These are phyloP conservation scores for Pestalotiopsis fici DNA, from an alignment of 2,329 filamentous ascomycete genomes.

Conservation along the genomic window DNA sequence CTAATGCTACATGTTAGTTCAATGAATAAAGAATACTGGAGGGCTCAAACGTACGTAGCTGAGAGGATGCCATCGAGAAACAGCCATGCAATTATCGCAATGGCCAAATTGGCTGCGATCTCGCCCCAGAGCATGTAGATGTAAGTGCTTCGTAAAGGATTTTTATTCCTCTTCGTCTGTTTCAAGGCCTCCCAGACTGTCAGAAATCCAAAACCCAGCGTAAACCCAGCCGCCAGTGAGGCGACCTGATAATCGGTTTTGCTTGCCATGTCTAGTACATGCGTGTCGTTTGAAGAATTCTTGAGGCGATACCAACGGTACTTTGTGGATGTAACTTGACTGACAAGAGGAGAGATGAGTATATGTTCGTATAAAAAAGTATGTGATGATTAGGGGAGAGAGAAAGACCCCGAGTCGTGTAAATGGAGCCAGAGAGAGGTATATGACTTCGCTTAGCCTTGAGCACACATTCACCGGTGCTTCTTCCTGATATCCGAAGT, in stretches of 20 bases:
- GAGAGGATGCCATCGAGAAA: slow-evolving; percentile 36
- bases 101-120: slow-evolving; percentile 37
- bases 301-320: not conserved
- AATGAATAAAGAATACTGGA: slow-evolving; percentile 15
- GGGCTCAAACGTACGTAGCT: slow-evolving; percentile 23
- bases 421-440: not conserved
- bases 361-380: no score
- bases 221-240: slow-evolving; percentile 16
- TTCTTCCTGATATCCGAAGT: not conserved
- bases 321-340: no score
- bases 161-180: slow-evolving; percentile 15
- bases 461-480: not conserved
- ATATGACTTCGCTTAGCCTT: not conserved
- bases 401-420: not conserved
- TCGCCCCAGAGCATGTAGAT: slow-evolving; percentile 41
- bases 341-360: no score
- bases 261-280: not conserved
- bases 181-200: slow-evolving; percentile 18
- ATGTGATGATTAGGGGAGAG: no score
- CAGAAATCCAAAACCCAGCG: slow-evolving; percentile 16
- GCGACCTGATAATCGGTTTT: slow-evolving; percentile 14
- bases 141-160: slow-evolving; percentile 15
- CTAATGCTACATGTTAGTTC: slow-evolving; percentile 23
- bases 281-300: not conserved
- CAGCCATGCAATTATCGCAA: slow-evolving; percentile 40